These are phyloP conservation scores for Papiliotrema terrestris DNA, from an alignment of 1,284 basidiomycete species.

Conservation along the genomic window DNA sequence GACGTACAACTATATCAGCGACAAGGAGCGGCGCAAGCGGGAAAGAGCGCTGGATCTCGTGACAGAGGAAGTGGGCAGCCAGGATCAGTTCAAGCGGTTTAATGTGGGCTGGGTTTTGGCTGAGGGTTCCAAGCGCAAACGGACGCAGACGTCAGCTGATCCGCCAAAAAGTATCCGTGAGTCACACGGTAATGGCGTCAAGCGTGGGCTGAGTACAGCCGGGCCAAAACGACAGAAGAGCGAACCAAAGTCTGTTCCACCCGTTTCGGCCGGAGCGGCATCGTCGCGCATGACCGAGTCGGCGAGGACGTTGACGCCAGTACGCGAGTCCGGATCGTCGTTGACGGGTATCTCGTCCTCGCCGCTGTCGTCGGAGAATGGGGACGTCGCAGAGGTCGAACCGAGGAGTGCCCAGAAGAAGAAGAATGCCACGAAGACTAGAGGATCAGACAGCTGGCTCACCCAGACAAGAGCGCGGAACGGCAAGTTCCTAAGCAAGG, in stretches of 20 bases:
- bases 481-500: too few species aligned
- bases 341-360: too few species aligned
- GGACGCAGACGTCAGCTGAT: conserved; percentile 47
- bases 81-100: conserved; percentile 75
- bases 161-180: conserved; percentile 7
- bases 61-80: conserved; percentile 66
- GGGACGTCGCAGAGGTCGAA: too few species aligned
- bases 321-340: too few species aligned
- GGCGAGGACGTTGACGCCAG: neutral
- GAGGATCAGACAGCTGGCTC: too few species aligned
- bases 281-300: too few species aligned
- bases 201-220: too few species aligned
- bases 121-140: conserved; percentile 61
- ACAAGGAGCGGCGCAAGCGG: conserved; percentile 46
- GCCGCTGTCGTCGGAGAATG: too few species aligned
- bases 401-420: too few species aligned
- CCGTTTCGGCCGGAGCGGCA: too few species aligned
- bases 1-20: conserved; percentile 35
- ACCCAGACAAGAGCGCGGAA: too few species aligned
- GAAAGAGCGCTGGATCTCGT: conserved; percentile 41
- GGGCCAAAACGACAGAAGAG: neutral
- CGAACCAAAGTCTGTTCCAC: neutral
- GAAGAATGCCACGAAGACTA: too few species aligned
- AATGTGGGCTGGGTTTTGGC: conserved; percentile 87
- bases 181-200: neutral